Evolutionary conservation across 805 yeast species (phyloP), one percentile per base, ranked within the genome.

Genomic region (Yamadazyma nakazawae): DNA sequence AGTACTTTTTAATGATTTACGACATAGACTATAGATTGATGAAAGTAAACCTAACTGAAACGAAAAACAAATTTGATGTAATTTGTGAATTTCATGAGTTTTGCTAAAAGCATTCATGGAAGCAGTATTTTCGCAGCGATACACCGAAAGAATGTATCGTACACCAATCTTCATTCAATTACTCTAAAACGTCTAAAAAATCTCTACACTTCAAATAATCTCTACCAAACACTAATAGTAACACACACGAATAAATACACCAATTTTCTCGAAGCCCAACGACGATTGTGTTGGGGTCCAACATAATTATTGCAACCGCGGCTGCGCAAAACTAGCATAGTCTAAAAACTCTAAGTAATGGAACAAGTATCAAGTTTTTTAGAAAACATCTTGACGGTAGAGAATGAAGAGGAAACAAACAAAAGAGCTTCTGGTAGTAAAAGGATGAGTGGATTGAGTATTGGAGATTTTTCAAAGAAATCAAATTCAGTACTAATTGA

Each of bases 401-500:
- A 66, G 32, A 52, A 44, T 48, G 56, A 43, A 31, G 42, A 42
- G 19, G 45, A 34, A 13, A n/a, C 14, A 30, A 21, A 11, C 31
- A 37, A 41, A 45, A 34, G 39, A n/a, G 6, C 21, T n/a, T 2
- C 31, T 28, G 36, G 12, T 14, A 21, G 30, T 5, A 41, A 34
- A 25, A 25, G 43, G n/a, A 17, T 19, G 10, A 28, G 46, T 31
- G 46, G 46, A 26, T 30, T 28, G 30, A 21, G 31, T 34, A 18
- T 42, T 26, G 21, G 25, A 5, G 39, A 40, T 18, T 35, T 24
- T 16, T 37, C 45, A 30, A 42, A 41, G 26, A 38, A 30, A 26
- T 24, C 40, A 14, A 45, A 42, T 41, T 46, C 50, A 6, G n/a
- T 53, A 2, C 35, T 85, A 58, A 74, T 87, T 0, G 96, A 88